phyloP scores from a whole-genome alignment of 2,329 filamentous ascomycete genomes.

The Chrysoporthe puriensis region DNA sequence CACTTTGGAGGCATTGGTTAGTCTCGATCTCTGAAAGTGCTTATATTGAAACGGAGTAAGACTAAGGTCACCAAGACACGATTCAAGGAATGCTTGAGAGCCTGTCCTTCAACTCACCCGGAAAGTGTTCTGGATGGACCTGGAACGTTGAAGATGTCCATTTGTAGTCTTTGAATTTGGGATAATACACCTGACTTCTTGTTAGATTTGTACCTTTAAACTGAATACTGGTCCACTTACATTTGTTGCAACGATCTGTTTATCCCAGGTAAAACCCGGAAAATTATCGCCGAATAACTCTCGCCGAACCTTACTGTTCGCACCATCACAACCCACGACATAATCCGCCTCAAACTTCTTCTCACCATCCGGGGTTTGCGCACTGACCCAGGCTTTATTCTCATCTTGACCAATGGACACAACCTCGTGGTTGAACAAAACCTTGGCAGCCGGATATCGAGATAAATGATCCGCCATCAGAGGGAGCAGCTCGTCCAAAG shows the following conservation, averaged over 20 bases:
- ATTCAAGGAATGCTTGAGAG: background rate
- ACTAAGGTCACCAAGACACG: background rate
- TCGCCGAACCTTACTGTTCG: constrained; percentile 44
- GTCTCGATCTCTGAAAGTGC: constrained; percentile 33
- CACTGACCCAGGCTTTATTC: constrained; percentile 37
- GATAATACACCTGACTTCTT: constrained; percentile 41
- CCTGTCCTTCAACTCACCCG: background rate
- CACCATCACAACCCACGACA: constrained; percentile 51
- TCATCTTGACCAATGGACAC: constrained; percentile 41
- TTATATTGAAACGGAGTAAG: background rate
- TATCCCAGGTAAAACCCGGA: constrained; percentile 52
- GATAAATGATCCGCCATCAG: constrained; percentile 45
- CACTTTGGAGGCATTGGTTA: constrained; percentile 34
- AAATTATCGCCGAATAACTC: constrained; percentile 46
- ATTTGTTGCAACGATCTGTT: constrained; percentile 57
- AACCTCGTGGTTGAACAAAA: constrained; percentile 47
- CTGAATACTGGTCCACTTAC: constrained; percentile 33
- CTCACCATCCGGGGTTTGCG: constrained; percentile 33
- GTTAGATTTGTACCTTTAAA: background rate
- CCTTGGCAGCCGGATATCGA: constrained; percentile 37
- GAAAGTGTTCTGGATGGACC: constrained; percentile 55
- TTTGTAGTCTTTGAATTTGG: constrained; percentile 48
- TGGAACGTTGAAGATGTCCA: constrained; percentile 54
- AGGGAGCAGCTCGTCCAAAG: constrained; percentile 46
- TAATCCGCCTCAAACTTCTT: constrained; percentile 44